phyloP scores from a whole-genome alignment of 148 eudicot species.

The Rheum nobile region DNA sequence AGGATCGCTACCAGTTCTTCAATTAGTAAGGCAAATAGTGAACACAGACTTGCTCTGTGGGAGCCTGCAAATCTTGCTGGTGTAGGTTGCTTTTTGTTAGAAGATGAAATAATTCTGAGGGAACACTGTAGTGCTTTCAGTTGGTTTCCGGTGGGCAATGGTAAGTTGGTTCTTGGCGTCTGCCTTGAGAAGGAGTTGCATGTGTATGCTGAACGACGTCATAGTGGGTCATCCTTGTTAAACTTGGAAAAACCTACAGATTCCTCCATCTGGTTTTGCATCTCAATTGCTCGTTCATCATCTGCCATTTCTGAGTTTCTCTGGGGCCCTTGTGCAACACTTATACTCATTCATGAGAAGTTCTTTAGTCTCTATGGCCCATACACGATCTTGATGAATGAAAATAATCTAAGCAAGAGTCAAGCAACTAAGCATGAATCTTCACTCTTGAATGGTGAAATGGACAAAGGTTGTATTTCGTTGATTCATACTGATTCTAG shows the following conservation, averaged over 20 bases:
- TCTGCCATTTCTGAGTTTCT: conserved; percentile 43
- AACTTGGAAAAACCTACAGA: conserved; percentile 25
- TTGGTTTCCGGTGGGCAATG: conserved; percentile 65
- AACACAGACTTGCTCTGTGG: conserved; percentile 47
- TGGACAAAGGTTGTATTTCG: conserved; percentile 9
- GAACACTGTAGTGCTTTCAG: conserved; percentile 41
- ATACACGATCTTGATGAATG: conserved; percentile 30
- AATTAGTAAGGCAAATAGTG: conserved; percentile 18
- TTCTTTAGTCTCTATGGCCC: conserved; percentile 64
- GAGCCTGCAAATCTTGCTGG: conserved; percentile 38
- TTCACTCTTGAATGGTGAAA: conserved; percentile 12
- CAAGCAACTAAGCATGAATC: conserved; percentile 8
- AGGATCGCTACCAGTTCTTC: conserved; percentile 62
- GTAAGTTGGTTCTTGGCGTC: conserved; percentile 66
- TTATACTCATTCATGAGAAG: conserved; percentile 47
- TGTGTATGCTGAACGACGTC: conserved; percentile 46
- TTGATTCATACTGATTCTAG: conserved; percentile 18
- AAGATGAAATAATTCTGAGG: conserved; percentile 48
- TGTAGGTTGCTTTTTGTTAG: conserved; percentile 49
- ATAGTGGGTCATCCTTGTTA: conserved; percentile 21
- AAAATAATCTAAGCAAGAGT: conserved; percentile 15
- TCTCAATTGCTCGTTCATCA: conserved; percentile 33
- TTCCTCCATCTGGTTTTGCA: conserved; percentile 57
- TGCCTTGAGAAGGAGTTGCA: conserved; percentile 65
- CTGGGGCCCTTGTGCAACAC: conserved; percentile 62